phyloP scores from a whole-genome alignment of 192 early-diverging fungal genomes.

The Haplosporangium gracile region DNA sequence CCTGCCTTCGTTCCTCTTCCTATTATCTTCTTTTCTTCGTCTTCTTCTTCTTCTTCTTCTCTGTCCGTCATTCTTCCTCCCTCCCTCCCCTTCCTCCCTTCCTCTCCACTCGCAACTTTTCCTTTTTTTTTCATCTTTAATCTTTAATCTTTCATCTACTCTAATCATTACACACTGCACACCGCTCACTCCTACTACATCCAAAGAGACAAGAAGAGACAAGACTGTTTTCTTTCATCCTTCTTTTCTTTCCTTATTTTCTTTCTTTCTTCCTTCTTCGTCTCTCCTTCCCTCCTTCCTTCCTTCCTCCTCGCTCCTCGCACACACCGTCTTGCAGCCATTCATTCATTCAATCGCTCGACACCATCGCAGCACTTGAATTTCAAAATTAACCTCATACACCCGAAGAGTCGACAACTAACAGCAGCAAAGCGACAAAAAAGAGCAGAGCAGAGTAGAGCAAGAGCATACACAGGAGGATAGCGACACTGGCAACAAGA shows the following conservation, averaged over 20 bases:
- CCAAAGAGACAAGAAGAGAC: too few relatives aligned
- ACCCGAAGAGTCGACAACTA: not conserved
- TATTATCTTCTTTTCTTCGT: not conserved
- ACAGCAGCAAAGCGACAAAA: not conserved
- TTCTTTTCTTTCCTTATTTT: not conserved
- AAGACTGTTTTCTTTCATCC: not conserved
- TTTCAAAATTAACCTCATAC: not conserved
- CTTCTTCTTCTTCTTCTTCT: not conserved
- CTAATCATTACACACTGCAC: too few relatives aligned
- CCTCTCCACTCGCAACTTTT: not conserved
- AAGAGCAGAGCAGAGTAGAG: too few relatives aligned
- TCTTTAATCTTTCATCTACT: too few relatives aligned
- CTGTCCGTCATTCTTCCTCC: not conserved
- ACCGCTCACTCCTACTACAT: too few relatives aligned
- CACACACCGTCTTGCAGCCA: not conserved
- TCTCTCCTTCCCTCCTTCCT: not conserved
- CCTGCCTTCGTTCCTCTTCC: not conserved
- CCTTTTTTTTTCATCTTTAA: not conserved
- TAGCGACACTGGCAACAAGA: not conserved
- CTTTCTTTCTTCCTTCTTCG: not conserved
- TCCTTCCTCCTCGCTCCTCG: not conserved
- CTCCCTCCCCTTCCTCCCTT: not conserved
- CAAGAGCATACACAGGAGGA: not conserved
- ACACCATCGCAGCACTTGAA: not conserved
- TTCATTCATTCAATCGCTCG: not conserved